Base-by-base conservation (phyloP, 2,329 filamentous ascomycete genomes). In the Sporothrix protearum region DNA sequence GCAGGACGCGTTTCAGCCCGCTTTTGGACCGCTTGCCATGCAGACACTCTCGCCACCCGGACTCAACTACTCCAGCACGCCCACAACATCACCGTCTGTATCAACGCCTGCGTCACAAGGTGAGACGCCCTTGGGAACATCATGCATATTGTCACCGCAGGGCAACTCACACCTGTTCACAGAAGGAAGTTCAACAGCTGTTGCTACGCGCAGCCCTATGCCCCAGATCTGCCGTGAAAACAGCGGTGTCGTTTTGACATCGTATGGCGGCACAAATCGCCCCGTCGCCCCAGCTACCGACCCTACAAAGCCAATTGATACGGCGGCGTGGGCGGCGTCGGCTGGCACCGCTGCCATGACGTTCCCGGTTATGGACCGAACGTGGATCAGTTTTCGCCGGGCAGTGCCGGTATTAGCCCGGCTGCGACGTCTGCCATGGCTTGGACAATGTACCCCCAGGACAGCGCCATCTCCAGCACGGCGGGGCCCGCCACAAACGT, bases 91-190 rank as follows among this genome's bases (percentile, higher is more conserved):
- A 4, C 42, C 63, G 7, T 66, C 63, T 66, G 63, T 66, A 10
- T 66, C 63, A 33, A 66, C 63, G 4, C 42, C 63, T 10, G 19
- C 25, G 7, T 66, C 63, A 33, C 63, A 66, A 66, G 63, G 45
- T 49, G 9, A 49, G 39, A 14, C 25, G 25, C 22, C 25, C 16
- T 16, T 19, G 3, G 19, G 6, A 1, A 42, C 4, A 22, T 16
- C 8, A 28, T 10, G n/a, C 42, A 22, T n/a, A 12, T 45, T 25
- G 22, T 22, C 63, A 49, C 7, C 63, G 0, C 22, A 25, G 12
- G 12, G 5, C 25, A n/a, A 33, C 45, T 49, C 19, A 64, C 59
- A 45, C 36, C 59, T 45, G 59, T n/a, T 16, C 10, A 16, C 45
- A 64, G 59, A 64, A 4, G 16, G 55, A 7, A 22, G 16, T 19